Conservation (phyloP, 2,329 filamentous ascomycete genomes). For the Pseudogymnoascus sp. region DNA sequence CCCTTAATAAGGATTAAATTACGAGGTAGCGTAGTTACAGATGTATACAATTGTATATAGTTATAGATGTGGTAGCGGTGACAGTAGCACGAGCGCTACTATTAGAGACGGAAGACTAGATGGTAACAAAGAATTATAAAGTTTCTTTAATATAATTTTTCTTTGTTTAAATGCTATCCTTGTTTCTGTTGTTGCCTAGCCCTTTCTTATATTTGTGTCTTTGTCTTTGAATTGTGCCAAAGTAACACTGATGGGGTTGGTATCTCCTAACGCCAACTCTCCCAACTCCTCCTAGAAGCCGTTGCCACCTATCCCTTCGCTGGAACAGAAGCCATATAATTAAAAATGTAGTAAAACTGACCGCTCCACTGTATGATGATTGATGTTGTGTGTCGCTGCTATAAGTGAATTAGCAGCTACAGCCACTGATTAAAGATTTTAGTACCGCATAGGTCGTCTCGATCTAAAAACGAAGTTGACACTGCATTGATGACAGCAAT, state of each 20-base stretch:
- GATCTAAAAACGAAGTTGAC: no score
- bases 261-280: neutral
- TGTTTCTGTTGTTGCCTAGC: neutral
- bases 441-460: neutral
- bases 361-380: neutral
- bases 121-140: neutral
- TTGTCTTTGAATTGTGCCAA: neutral
- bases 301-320: neutral
- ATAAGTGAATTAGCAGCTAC: neutral
- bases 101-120: neutral
- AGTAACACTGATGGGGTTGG: neutral
- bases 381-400: neutral
- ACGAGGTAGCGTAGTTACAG: neutral
- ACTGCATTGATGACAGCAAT: neutral
- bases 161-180: neutral
- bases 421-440: neutral
- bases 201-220: no score
- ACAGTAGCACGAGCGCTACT: neutral
- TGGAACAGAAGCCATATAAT: neutral
- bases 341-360: neutral
- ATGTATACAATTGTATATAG: neutral
- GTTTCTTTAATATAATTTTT: neutral
- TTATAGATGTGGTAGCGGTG: neutral
- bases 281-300: neutral
- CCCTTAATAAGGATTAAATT: neutral